Percentiles rank a stretch among this genome's conserved stretches.
These are phyloP conservation scores for Exidia glandulosa DNA, from an alignment of 768 basidiomycete species.

Conservation along the genomic window DNA sequence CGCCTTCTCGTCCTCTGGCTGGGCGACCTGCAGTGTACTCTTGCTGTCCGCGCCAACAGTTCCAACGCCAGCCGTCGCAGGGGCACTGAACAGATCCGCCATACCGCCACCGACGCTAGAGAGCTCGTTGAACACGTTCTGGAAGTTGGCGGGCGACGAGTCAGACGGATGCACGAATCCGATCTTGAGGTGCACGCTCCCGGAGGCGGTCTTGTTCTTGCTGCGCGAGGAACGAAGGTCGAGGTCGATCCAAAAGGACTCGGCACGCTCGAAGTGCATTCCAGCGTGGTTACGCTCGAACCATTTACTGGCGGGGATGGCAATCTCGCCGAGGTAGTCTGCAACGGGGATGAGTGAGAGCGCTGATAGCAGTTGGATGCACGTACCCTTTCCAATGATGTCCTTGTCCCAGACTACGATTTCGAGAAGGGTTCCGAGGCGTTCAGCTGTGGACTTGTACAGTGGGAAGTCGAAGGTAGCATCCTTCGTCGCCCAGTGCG, in stretches of 20 bases:
- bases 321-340: conserved; percentile 4
- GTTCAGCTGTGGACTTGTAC: background rate
- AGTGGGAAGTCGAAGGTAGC: conserved; percentile 6
- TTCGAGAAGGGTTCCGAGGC: background rate
- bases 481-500: conserved; percentile 1
- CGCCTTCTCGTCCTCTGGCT: background rate
- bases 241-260: background rate
- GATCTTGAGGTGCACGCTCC: background rate
- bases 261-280: background rate
- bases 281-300: background rate
- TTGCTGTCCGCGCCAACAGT: background rate
- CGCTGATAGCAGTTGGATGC: no score
- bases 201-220: background rate
- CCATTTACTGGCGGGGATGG: background rate
- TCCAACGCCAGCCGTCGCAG: background rate
- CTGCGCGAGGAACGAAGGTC: background rate
- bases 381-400: conserved; percentile 3
- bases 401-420: conserved; percentile 7
- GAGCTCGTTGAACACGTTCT: background rate
- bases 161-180: background rate
- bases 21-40: background rate
- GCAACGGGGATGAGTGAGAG: background rate
- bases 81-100: background rate
- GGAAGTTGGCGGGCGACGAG: background rate
- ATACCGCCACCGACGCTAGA: background rate